Conservation (phyloP, 169 alveolate species). For the Plasmodium fragile region DNA sequence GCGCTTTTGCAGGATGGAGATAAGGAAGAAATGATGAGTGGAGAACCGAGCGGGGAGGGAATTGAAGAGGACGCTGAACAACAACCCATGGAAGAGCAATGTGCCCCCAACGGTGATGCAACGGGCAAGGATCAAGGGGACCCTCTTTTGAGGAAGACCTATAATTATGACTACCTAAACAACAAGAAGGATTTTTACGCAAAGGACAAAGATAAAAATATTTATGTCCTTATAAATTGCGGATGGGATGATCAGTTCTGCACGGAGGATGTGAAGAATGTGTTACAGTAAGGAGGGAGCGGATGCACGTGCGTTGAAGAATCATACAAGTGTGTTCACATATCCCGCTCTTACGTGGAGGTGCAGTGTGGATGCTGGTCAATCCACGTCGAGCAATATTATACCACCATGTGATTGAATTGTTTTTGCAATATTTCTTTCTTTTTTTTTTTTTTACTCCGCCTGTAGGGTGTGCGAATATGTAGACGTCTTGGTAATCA, state of each 20-base stretch:
- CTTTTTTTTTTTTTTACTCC: neutral
- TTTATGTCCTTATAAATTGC: conserved; percentile 65
- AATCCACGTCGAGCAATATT: neutral
- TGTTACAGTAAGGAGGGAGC: conserved; percentile 36
- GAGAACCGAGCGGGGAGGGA: neutral
- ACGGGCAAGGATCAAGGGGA: neutral
- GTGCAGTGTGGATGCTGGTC: neutral
- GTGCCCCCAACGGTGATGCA: neutral
- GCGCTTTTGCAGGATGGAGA: neutral
- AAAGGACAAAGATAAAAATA: conserved; percentile 44
- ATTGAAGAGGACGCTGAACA: neutral
- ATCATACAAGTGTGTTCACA: neutral
- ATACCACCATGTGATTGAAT: neutral
- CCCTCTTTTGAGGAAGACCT: neutral
- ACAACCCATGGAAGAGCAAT: neutral
- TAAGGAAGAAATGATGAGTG: neutral
- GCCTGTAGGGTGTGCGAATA: conserved; percentile 54
- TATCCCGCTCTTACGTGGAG: neutral
- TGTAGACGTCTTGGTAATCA: conserved; percentile 29
- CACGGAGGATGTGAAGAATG: conserved; percentile 31
- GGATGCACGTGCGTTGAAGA: neutral
- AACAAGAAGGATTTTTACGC: conserved; percentile 64
- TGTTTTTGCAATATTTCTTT: neutral
- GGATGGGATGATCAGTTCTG: conserved; percentile 77
- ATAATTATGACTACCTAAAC: conserved; percentile 72